These are phyloP conservation scores for Tuber indicum DNA, from an alignment of 495 filamentous ascomycete species.

Conservation along the genomic window DNA sequence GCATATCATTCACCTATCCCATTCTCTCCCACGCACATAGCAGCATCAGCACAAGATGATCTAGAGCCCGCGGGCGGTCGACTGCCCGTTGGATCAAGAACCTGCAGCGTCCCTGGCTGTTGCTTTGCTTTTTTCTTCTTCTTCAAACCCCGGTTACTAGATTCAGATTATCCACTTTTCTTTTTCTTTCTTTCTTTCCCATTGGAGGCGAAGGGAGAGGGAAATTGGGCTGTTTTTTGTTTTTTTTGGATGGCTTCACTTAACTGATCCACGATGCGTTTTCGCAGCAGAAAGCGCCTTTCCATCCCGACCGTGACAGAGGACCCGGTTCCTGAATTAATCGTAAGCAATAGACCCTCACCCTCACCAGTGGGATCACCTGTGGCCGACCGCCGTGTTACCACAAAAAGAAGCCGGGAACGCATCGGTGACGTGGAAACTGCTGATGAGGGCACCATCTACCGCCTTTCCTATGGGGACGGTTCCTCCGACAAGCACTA, in stretches of 20 bases:
- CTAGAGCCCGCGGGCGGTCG: background rate
- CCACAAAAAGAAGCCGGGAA: constrained; percentile 23
- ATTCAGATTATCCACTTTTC: constrained; percentile 27
- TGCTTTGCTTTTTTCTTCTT: constrained; percentile 19
- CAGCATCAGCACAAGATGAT: constrained; percentile 13
- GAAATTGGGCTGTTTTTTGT: background rate
- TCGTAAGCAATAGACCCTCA: constrained; percentile 13
- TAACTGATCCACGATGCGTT: constrained; percentile 34
- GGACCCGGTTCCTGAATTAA: constrained; percentile 31
- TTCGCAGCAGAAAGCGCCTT: constrained; percentile 27
- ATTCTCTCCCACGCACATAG: background rate
- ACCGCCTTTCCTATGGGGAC: background rate
- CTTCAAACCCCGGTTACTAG: constrained; percentile 13
- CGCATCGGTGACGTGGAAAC: constrained; percentile 34
- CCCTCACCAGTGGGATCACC: constrained; percentile 35
- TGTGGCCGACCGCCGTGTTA: constrained; percentile 16
- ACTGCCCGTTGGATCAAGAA: constrained; percentile 27
- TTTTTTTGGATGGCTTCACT: constrained; percentile 7
- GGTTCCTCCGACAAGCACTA: background rate
- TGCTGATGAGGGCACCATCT: constrained; percentile 21
- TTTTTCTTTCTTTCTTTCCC: constrained; percentile 15
- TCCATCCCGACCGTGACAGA: constrained; percentile 28
- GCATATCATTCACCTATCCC: background rate
- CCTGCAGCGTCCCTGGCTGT: constrained; percentile 27
- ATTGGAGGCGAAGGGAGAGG: background rate